Base-by-base conservation (phyloP, 2,329 filamentous ascomycete genomes). In the Xylariaceae sp. region DNA sequence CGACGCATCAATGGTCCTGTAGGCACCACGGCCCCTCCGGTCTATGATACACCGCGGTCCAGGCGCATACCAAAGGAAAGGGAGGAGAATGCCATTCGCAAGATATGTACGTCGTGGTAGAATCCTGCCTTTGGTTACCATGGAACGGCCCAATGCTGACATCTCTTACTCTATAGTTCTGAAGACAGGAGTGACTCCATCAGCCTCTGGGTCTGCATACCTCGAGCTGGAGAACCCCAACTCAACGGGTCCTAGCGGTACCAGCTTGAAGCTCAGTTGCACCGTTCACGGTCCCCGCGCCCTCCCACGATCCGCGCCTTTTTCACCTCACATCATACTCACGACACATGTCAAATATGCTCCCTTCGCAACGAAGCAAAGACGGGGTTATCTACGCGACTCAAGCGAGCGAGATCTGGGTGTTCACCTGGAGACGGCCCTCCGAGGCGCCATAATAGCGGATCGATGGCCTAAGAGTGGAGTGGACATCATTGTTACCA, bases 381-480 rank as follows among this genome's bases (percentile, higher is more conserved):
- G 93, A 44, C 79, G 87, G 61, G 89, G 90, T 11, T 95, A 96
- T 61, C 71, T 95, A 17, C 82, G 90, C 35, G 91, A 97, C 62
- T 75, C 84, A 13, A 84, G 78, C 47, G 93, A 98, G 68, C 79
- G 90, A 38, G 93, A 98, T 60, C 74, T 98, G 2, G 88, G 88
- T 11, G 85, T 90, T 9, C 91, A 97, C 62, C 72, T 98, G 3
- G 90, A 97, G 64, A 91, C 89, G 13, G 90, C 93, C 19, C 73
- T 98, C 38, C 79, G 89, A 26, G 91, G 91, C 1, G 87, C 89
- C 7, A 82, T 97, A 38, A 91, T 97, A 58, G 89, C 89, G 12
- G 90, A 96, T 61, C 76, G 91, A 43, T 98, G 91, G 88, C 93
- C 93, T n/a, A 98, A 98, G 72, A 95, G 89, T 62, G 90, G 89